Conservation (phyloP, 257 asterid genomes). For the Vinca minor region DNA sequence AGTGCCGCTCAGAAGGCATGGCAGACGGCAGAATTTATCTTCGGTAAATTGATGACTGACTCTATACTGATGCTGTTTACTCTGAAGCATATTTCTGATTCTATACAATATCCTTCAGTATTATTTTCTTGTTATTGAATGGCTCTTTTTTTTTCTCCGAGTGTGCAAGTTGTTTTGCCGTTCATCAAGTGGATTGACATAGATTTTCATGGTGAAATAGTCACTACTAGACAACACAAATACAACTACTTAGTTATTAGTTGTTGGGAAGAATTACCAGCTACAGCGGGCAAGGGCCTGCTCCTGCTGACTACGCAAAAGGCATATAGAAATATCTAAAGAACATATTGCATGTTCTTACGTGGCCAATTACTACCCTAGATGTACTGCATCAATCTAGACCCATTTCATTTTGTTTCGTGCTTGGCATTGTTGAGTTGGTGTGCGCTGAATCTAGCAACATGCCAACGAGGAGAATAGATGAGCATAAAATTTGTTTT, state of each 20-base stretch:
- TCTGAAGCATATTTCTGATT: conserved; percentile 3
- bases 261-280: neutral
- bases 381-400: too few relatives aligned
- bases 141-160: neutral
- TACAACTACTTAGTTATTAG: neutral
- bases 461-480: neutral
- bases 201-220: neutral
- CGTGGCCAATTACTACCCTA: too few relatives aligned
- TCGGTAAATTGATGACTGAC: conserved; percentile 43
- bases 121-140: neutral
- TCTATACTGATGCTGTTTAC: neutral
- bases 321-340: neutral
- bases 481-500: neutral
- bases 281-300: neutral
- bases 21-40: conserved; percentile 80
- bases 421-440: neutral
- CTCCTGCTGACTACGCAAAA: neutral
- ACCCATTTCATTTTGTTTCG: neutral
- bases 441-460: neutral
- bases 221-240: neutral
- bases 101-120: neutral
- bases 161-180: neutral
- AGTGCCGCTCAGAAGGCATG: conserved; percentile 70
- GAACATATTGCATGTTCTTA: neutral
- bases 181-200: neutral